These are phyloP conservation scores for Alternaria hordeiaustralica DNA, from an alignment of 2,329 filamentous ascomycete species.

Conservation along the genomic window DNA sequence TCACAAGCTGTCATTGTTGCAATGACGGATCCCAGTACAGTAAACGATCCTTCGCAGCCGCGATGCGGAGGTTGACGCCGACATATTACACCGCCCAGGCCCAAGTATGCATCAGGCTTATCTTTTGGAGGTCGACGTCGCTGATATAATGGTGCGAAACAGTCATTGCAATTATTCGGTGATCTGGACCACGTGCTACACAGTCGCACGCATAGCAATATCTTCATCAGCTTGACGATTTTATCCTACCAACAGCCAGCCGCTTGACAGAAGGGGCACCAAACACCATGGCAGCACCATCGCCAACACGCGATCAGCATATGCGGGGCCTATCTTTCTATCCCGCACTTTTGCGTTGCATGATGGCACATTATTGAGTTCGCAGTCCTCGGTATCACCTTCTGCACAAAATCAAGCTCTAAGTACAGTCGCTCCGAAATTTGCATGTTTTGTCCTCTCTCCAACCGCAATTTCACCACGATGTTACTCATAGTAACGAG, in stretches of 20 bases:
- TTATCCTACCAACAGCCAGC: not conserved
- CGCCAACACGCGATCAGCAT: not conserved
- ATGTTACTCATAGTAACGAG: not conserved
- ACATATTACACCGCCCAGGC: not conserved
- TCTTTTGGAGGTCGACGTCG: not conserved
- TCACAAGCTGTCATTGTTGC: not conserved
- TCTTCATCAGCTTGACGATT: not conserved
- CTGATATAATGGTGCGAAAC: not conserved
- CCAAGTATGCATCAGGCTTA: constrained; percentile 9
- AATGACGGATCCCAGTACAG: constrained; percentile 22
- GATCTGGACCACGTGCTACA: not conserved
- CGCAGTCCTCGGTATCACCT: not conserved
- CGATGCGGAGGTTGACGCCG: constrained; percentile 22
- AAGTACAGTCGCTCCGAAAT: not conserved
- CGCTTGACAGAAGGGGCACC: not conserved
- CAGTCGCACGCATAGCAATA: not conserved
- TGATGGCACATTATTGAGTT: not conserved
- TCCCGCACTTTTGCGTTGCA: not conserved
- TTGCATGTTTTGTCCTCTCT: not conserved
- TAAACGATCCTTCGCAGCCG: constrained; percentile 14
- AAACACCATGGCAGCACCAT: not conserved
- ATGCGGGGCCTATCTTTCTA: not conserved
- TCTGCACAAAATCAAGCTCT: not conserved
- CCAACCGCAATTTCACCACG: not conserved
- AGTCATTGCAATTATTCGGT: not conserved